Conservation (phyloP, 2,329 filamentous ascomycete species). For the Diplodia corticola region DNA sequence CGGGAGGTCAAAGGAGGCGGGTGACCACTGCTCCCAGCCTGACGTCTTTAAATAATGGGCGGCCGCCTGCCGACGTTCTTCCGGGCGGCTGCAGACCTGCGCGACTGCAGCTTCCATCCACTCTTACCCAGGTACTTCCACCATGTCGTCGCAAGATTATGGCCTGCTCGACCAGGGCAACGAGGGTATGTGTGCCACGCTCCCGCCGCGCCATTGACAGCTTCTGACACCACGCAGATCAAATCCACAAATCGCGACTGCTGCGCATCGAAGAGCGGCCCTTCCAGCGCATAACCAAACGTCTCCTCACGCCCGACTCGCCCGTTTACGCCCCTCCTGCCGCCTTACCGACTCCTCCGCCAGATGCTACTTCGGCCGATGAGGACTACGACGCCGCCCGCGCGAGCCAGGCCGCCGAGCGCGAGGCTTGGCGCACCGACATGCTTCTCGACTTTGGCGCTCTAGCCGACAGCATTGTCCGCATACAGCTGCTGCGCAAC, state of each 20-base stretch:
- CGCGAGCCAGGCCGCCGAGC: conserved; percentile 48
- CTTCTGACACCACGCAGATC: conserved; percentile 53
- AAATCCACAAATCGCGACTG: conserved; percentile 83
- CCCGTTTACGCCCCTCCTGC: conserved; percentile 59
- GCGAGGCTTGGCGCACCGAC: conserved; percentile 76
- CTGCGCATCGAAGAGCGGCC: conserved; percentile 90
- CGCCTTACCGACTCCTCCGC: conserved; percentile 65
- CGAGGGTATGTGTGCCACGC: conserved; percentile 49
- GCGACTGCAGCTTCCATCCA: background rate
- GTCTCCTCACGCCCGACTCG: conserved; percentile 68
- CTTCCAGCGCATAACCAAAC: conserved; percentile 84
- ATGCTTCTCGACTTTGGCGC: conserved; percentile 84
- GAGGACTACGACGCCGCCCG: conserved; percentile 44
- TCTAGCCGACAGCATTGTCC: conserved; percentile 81
- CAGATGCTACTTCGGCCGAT: conserved; percentile 55
- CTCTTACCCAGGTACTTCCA: background rate
- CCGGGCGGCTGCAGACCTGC: background rate
- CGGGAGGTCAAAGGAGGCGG: background rate
- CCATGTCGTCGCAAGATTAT: conserved; percentile 56
- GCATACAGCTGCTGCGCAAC: conserved; percentile 81
- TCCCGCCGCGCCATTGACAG: background rate
- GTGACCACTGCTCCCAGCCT: background rate
- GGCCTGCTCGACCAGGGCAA: conserved; percentile 71
- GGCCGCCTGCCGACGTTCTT: background rate
- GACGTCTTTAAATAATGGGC: conserved; percentile 10